Evolutionary conservation across 108 stramenopile genomes (phyloP).

Genomic region (Chaetoceros muelleri): DNA sequence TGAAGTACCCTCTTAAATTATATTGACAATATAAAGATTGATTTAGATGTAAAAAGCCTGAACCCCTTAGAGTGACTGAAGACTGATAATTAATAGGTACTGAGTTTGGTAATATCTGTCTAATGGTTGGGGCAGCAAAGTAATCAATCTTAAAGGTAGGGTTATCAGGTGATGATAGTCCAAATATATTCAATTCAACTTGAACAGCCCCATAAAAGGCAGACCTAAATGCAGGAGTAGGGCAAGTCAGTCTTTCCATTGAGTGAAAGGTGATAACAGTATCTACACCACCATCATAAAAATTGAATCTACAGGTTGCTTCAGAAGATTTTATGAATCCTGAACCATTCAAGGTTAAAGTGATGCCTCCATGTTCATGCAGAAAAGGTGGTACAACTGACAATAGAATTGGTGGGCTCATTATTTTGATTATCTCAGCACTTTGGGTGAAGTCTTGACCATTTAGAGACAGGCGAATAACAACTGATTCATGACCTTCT

Average conservation of each 20-base stretch:
- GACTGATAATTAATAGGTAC: too few species aligned
- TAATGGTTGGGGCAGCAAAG: neutral
- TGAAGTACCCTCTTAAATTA: too few species aligned
- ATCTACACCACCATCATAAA: neutral
- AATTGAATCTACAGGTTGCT: neutral
- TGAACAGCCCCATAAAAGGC: neutral
- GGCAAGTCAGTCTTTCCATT: neutral
- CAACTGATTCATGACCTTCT: neutral
- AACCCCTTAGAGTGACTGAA: too few species aligned
- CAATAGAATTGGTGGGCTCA: neutral
- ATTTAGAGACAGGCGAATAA: neutral
- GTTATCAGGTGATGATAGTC: neutral
- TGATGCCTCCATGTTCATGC: neutral
- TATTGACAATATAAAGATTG: too few species aligned
- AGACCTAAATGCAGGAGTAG: neutral
- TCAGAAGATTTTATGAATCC: neutral
- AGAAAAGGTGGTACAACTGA: neutral
- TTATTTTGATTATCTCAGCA: neutral
- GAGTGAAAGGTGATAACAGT: neutral
- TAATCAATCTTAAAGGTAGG: neutral
- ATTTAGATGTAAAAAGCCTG: too few species aligned
- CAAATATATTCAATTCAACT: neutral
- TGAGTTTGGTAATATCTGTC: too few species aligned
- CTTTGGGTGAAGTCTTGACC: neutral
- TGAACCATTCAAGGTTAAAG: neutral